These are phyloP conservation scores for Sclerospora graminicola DNA, from an alignment of 352 stramenopile species.

Conservation along the genomic window DNA sequence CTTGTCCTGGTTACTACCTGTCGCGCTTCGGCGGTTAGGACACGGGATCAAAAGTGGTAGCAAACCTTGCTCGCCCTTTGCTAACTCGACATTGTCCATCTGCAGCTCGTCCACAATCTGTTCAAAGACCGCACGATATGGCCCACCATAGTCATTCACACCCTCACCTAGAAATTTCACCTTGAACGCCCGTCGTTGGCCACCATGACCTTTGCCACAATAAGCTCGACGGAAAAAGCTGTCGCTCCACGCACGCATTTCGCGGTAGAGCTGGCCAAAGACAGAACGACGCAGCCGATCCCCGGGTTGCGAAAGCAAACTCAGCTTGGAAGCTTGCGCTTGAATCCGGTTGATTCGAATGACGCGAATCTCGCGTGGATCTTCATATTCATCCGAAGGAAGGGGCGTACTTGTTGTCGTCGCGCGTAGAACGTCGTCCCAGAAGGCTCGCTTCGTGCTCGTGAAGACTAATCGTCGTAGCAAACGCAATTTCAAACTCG, in stretches of 20 bases:
- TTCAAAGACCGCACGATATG: slow-evolving; percentile 96
- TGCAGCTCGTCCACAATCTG: slow-evolving; percentile 93
- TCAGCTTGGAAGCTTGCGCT: slow-evolving; percentile 81
- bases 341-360: slow-evolving; percentile 97
- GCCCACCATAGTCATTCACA: slow-evolving; percentile 98
- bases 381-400: slow-evolving; percentile 98
- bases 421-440: slow-evolving; percentile 88
- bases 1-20: slow-evolving; percentile 88
- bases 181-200: slow-evolving; percentile 97
- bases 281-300: slow-evolving; percentile 89
- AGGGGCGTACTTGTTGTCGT: slow-evolving; percentile 95
- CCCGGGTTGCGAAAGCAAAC: slow-evolving; percentile 75
- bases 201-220: slow-evolving; percentile 94
- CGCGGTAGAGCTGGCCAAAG: slow-evolving; percentile 95
- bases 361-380: slow-evolving; percentile 95
- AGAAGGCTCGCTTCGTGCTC: slow-evolving; percentile 90
- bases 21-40: slow-evolving; percentile 77
- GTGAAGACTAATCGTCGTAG: slow-evolving; percentile 82
- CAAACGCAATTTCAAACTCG: slow-evolving; percentile 59
- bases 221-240: slow-evolving; percentile 93
- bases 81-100: slow-evolving; percentile 82
- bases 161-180: slow-evolving; percentile 98
- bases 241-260: slow-evolving; percentile 92
- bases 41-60: slow-evolving; percentile 84
- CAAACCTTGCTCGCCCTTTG: slow-evolving; percentile 79